A percentile compares a stretch with the other conserved stretches of the same genome.
Evolutionary conservation across 2,329 filamentous ascomycete species (phyloP).

Genomic region (Neonectria punicea): DNA sequence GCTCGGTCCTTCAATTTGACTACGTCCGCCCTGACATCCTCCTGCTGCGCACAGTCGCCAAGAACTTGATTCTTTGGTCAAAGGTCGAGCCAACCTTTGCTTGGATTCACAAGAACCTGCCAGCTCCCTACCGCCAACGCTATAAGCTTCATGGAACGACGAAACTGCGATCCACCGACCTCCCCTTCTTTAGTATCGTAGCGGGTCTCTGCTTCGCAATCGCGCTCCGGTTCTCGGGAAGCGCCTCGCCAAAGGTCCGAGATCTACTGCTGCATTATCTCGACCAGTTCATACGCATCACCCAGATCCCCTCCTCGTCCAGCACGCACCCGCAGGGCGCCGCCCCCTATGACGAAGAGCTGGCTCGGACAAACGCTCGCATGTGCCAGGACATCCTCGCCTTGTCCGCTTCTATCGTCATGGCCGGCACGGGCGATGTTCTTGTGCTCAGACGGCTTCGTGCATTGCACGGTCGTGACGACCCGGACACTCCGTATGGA

Average conservation of each 20-base stretch:
- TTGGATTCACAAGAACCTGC: constrained; percentile 83
- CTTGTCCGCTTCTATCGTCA: constrained; percentile 84
- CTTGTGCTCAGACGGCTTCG: constrained; percentile 85
- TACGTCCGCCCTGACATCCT: constrained; percentile 95
- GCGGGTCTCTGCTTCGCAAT: constrained; percentile 88
- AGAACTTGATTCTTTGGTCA: constrained; percentile 93
- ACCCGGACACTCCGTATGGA: constrained; percentile 87
- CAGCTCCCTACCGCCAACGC: constrained; percentile 72
- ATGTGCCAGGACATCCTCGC: constrained; percentile 93
- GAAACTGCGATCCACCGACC: constrained; percentile 79
- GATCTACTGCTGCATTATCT: constrained; percentile 87
- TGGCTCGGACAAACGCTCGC: constrained; percentile 83
- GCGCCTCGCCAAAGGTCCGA: constrained; percentile 74
- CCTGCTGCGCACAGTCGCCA: constrained; percentile 86
- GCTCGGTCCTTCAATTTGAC: constrained; percentile 91
- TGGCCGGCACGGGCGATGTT: constrained; percentile 95
- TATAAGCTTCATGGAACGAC: constrained; percentile 69
- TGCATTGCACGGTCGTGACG: constrained; percentile 86
- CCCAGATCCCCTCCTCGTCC: constrained; percentile 61
- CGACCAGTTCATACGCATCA: constrained; percentile 85
- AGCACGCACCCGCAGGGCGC: constrained; percentile 43
- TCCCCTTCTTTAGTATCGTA: constrained; percentile 93
- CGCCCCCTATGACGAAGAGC: constrained; percentile 80
- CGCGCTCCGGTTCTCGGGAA: constrained; percentile 79
- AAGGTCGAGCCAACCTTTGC: constrained; percentile 76